These are phyloP conservation scores for Phyllostachys edulis DNA, from an alignment of 176 grass and related monocot genomes.

Conservation along the genomic window DNA sequence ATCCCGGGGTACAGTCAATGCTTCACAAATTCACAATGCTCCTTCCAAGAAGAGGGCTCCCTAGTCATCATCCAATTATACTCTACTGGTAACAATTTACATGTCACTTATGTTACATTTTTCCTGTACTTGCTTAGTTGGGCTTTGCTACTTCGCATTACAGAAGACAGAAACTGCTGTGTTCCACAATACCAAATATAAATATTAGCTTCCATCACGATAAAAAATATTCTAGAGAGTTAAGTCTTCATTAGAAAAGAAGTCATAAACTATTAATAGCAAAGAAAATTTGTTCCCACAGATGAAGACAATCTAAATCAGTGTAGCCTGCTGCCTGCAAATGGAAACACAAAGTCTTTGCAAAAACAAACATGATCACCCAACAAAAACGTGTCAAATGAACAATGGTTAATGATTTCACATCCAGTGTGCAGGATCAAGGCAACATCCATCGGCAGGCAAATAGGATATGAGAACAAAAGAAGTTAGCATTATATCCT, in stretches of 20 bases:
- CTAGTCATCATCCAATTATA: background rate
- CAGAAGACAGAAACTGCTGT: background rate
- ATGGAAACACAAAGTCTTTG: background rate
- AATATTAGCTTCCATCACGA: constrained; percentile 4
- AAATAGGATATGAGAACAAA: constrained; percentile 22
- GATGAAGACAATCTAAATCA: background rate
- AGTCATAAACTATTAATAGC: background rate
- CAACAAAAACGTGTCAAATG: constrained; percentile 6
- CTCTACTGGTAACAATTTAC: background rate
- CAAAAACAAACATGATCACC: background rate
- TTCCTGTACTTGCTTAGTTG: background rate
- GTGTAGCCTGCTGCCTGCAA: background rate
- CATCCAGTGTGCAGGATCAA: constrained; percentile 9
- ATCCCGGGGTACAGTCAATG: background rate
- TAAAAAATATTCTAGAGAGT: background rate
- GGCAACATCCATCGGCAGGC: constrained; percentile 7
- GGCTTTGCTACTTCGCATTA: background rate
- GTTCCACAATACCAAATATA: background rate
- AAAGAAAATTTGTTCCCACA: background rate
- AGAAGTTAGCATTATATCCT: constrained; percentile 4
- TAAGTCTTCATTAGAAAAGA: background rate
- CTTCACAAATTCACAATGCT: background rate
- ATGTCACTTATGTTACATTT: background rate
- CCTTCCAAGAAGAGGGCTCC: background rate
- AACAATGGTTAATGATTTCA: background rate